Base-by-base conservation (phyloP, 2,329 filamentous ascomycete genomes). In the Ophiocordyceps robertsii region DNA sequence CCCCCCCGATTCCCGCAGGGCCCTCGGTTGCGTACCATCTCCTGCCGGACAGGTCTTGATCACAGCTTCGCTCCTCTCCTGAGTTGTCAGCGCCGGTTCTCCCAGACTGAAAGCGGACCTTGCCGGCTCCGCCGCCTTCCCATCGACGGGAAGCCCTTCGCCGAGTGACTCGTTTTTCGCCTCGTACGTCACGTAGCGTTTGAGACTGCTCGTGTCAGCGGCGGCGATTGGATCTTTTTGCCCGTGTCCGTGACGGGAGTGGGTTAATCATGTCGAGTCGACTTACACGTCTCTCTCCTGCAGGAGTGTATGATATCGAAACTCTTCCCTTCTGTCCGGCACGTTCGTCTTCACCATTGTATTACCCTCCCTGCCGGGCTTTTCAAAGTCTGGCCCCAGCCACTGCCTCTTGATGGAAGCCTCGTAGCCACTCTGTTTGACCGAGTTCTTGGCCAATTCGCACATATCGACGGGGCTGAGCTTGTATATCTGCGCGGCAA, bases 401-500 rank as follows among this genome's bases (percentile, higher is more conserved):
- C 90, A 98, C 60, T 88, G 79, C 56, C 89, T 80, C 64, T 98
- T 98, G 54, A 96, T 71, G 12, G 80, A 75, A 53, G 84, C 71
- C 59, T 98, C 92, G 56, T 94, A 98, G 7, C 92, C 92, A 58
- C 87, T 94, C 60, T 98, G 92, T 53, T 82, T 79, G 35, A 98
- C 92, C 10, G 87, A 95, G 59, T 96, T 90, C 64, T 95, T 95
- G 21, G 92, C 92, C 44, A 98, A 65, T 64, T 98, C 92, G 58
- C 92, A 96, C 92, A 98, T 98, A 56, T 98, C 92, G 4, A 96
- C 89, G 1, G 90, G 84, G 55, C 82, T 93, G 33, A 98, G 77
- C 65, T 96, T 96, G 68, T 96, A 98, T 45, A 98, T 98, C 63
- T 98, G 92, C 5, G 92, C 92, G 4, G 92, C 92, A 9, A 98